Conservation (phyloP, 169 alveolate genomes). For the Babesia ovis region DNA sequence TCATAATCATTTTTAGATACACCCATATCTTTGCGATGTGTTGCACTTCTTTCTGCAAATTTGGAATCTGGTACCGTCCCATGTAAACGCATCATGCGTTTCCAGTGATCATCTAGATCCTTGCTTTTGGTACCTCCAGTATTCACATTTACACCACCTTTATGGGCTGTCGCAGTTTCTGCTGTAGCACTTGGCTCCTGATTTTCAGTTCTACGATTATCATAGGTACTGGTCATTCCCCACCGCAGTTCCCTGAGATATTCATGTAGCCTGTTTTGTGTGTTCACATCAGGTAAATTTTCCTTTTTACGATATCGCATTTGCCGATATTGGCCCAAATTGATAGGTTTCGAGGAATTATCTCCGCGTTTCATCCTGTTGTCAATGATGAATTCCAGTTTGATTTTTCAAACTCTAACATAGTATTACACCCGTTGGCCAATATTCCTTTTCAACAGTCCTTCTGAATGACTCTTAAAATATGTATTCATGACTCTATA, state of each 20-base stretch:
- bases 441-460: no score
- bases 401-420: no score
- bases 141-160: neutral
- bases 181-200: neutral
- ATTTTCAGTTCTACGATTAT: neutral
- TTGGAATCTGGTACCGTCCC: constrained; percentile 7
- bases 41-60: constrained; percentile 3
- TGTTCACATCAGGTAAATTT: neutral
- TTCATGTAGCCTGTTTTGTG: constrained; percentile 22
- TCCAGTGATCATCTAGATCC: constrained; percentile 1
- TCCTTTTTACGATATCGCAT: neutral
- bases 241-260: constrained; percentile 30
- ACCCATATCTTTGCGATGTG: neutral
- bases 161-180: neutral
- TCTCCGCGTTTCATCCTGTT: neutral
- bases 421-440: no score
- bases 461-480: no score
- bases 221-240: constrained; percentile 10
- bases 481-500: no score
- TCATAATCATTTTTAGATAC: neutral
- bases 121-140: neutral
- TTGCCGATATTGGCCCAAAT: neutral
- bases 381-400: no score
- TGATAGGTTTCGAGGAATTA: neutral
- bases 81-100: constrained; percentile 19